Base-by-base conservation (phyloP, 106 monocot genomes). In the Dendrobium huoshanense region DNA sequence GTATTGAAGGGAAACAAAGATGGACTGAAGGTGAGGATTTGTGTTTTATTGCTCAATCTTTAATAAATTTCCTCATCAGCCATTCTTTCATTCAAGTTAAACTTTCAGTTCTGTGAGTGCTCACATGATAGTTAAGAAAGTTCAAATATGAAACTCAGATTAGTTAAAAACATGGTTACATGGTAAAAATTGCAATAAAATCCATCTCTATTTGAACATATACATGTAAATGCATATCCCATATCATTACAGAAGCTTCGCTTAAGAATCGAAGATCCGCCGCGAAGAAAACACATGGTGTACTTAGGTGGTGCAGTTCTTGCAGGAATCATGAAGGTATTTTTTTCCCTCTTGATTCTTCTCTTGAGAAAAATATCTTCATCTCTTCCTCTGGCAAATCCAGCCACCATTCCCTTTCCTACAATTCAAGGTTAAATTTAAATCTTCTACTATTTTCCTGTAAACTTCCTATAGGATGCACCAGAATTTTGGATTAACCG, bases 281-380 rank as follows among this genome's bases (percentile, higher is more conserved):
- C 98, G 2, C 72, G 94, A 42, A 91, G 98, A 81, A 98, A 98
- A 81, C 98, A 98, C 86, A 98, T 98, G 95, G 98, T 98, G 64
- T 95, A 92, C 84, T 85, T 95, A 9, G 98, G 98, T 55, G 98
- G 98, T 85, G 92, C 98, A 64, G 98, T 98, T 25, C 98, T 98
- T 77, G 95, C 94, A 72, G 98, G 92, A 85, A 94, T 98, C 65
- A 98, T 95, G 98, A 98, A 98, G 98, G 98, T 98, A 80, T 9
- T 54, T 55, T 3, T 48, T 49, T 2, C 27, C 24, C 16, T 58
- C 5, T 25, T 6, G 45, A 9, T 55, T 19, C 16, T 24, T 51
- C 43, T 9, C 19, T 78, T 51, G 51, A 13, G 51, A 51, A 10
- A 51, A 51, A 51, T 51, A 3, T 15, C 51, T 51, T 13, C 51